These are phyloP conservation scores for Mycena vitilis DNA, from an alignment of 768 basidiomycete genomes.

Conservation along the genomic window DNA sequence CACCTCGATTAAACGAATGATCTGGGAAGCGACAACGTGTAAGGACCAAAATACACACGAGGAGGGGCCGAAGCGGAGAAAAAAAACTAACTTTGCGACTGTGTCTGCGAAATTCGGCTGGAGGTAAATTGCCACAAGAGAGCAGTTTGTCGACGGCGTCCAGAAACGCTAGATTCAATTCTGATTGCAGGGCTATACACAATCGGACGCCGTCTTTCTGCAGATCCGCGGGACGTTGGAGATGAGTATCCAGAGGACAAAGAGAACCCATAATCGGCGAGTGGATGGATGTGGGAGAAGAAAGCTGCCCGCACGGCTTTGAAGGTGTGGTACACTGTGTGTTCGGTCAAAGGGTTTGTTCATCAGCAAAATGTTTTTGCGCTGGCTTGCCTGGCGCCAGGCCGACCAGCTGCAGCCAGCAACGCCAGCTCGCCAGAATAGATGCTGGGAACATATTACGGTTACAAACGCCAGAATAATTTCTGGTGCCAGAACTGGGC, in stretches of 20 bases:
- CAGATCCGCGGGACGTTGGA: constrained; percentile 8
- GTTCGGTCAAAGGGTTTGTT: constrained; percentile 22
- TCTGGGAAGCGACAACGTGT: constrained; percentile 22
- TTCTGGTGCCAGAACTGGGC: no score
- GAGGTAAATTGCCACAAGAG: constrained; percentile 21
- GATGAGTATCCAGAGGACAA: constrained; percentile 1
- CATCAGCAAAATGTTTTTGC: no score
- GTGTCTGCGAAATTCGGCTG: constrained; percentile 28
- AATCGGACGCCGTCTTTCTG: constrained; percentile 26
- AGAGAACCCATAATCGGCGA: constrained; percentile 16
- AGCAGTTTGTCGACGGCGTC: constrained; percentile 25
- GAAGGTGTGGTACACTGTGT: constrained; percentile 24
- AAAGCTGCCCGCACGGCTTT: constrained; percentile 23
- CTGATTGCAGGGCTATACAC: constrained; percentile 30
- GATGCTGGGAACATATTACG: no score
- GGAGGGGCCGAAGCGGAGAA: background rate
- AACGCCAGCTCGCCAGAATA: no score
- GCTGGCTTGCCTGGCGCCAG: no score
- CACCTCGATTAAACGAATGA: constrained; percentile 36
- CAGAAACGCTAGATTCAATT: constrained; percentile 25
- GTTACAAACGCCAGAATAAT: no score
- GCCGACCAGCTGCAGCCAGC: no score
- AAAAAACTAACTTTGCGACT: constrained; percentile 30
- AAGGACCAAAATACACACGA: constrained; percentile 11
- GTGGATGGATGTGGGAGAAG: constrained; percentile 26